Base-by-base conservation (phyloP, 768 basidiomycete genomes). In the Rickenella mellea region DNA sequence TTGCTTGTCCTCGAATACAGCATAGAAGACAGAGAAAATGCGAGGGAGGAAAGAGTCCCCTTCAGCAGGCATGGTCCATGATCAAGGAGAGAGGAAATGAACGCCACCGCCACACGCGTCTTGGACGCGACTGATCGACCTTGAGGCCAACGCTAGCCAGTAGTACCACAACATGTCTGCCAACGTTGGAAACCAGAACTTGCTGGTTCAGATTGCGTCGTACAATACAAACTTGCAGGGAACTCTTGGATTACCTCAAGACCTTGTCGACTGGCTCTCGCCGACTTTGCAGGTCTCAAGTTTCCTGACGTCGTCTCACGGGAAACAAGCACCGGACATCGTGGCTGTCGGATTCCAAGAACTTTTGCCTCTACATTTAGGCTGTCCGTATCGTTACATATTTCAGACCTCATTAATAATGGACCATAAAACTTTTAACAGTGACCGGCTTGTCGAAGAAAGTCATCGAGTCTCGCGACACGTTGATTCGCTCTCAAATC, bases 281-380 rank as follows among this genome's bases (percentile, higher is more conserved):
- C 90, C 92, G 22, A 85, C 86, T 0, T 62, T 91, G 7, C 78
- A 80, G 43, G 83, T 86, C 6, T 83, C 85, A 27, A 67, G 67
- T 41, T 80, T 87, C 62, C 76, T 88, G 25, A 69, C 80, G 26
- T 21, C 42, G 29, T n/a, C n/a, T n/a, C 72, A 69, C 40, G 66
- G 74, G 54, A 61, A 63, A 42, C 66, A 77, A 44, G 76, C 86
- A 5, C 89, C 92, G 29, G 90, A 92, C 57, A 75, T 93, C 25
- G 74, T 94, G 30, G 92, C 82, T 5, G 83, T 97, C 40, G 90
- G 89, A 2, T 92, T 96, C 50, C 94, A 98, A 58, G 94, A 98
- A 58, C 69, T 96, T 20, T 69, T 94, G 10, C 92, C 91, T 5
- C 69, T 98, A 2, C 87, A 93, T 56, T 78, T 91, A 29, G 83